Conservation (phyloP, 1,284 basidiomycete genomes). For the Boletellus deceptivus region DNA sequence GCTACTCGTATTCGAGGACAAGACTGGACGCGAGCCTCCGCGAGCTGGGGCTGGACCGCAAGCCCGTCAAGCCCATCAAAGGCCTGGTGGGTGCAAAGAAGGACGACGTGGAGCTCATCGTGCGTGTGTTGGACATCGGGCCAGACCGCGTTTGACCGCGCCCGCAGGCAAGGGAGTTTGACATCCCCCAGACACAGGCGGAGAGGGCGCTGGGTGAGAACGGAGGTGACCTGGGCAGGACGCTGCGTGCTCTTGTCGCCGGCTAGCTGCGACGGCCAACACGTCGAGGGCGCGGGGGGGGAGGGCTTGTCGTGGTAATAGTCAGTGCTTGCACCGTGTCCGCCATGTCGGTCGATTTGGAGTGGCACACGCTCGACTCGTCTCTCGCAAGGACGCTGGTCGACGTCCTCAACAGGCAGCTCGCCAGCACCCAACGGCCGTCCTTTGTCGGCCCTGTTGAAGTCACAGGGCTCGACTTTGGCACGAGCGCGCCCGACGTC, state of each 20-base stretch:
- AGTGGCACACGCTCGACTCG: constrained; percentile 72
- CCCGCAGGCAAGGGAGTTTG: constrained; percentile 47
- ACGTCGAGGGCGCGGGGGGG: no score
- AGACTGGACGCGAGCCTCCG: constrained; percentile 49
- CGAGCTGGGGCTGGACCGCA: constrained; percentile 27
- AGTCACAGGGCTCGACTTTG: constrained; percentile 86
- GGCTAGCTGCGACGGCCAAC: constrained; percentile 8
- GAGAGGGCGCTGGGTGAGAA: constrained; percentile 42
- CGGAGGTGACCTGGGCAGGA: constrained; percentile 29
- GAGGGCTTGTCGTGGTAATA: no score
- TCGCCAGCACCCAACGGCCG: constrained; percentile 69
- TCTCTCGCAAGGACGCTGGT: constrained; percentile 73
- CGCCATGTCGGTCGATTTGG: constrained; percentile 76
- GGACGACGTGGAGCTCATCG: constrained; percentile 50
- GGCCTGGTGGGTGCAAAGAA: constrained; percentile 34
- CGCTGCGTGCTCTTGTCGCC: constrained; percentile 26
- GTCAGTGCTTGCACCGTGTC: no score
- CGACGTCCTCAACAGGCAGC: constrained; percentile 77
- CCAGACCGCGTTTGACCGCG: constrained; percentile 1
- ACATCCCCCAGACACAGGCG: constrained; percentile 44
- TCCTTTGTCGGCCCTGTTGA: constrained; percentile 93
- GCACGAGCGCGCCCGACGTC: constrained; percentile 78
- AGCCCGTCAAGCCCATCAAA: constrained; percentile 32
- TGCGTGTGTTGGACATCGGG: constrained; percentile 26
- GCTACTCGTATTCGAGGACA: constrained; percentile 48